Base-by-base conservation (phyloP, 1,139 yeast genomes). In the Arxiozyma heterogenica region DNA sequence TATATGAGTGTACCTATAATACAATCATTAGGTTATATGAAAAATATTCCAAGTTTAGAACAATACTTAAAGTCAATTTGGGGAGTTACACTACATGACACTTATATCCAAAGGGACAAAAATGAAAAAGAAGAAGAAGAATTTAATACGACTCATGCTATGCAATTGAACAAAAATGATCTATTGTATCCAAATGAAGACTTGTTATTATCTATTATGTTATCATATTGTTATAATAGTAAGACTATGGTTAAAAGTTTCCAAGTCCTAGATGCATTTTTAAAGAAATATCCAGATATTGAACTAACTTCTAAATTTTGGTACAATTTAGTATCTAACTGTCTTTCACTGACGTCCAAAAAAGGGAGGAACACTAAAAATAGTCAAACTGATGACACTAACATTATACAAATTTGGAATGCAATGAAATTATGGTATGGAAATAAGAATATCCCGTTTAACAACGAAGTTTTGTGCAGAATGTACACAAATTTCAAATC, bases 351-450 rank as follows among this genome's bases (percentile, higher is more conserved):
- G 18, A 17, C 44, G 1, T 3, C 9, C 22, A 18, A 20, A 5
- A 22, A 23, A 6, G 17, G 30, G 30, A 7, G 30, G 11, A 27
- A 27, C 11, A 27, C 11, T 7, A 27, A 27, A 11, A 27, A 27
- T 11, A 27, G 15, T 4, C 23, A 46, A 15, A 6, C 3, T 46
- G 30, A 18, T 44, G 34, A 48, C 25, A 48, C 34, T 4, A 41
- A 49, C 39, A 20, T 42, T n/a, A 25, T 44, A 18, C 42, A 47
- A 25, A 49, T 57, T 38, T 61, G 68, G 63, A 48, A 54, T 11
- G 51, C 58, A 4, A 59, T 64, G 64, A 58, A 55, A 42, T 55
- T 56, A 20, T 64, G 65, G 66, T 57, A 62, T 49, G 23, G 43
- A 9, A 49, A 47, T 18, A 54, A 56, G 23, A 48, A 53, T 6